Conservation (phyloP, 2,329 filamentous ascomycete genomes). For the Leptographium radiaticola region DNA sequence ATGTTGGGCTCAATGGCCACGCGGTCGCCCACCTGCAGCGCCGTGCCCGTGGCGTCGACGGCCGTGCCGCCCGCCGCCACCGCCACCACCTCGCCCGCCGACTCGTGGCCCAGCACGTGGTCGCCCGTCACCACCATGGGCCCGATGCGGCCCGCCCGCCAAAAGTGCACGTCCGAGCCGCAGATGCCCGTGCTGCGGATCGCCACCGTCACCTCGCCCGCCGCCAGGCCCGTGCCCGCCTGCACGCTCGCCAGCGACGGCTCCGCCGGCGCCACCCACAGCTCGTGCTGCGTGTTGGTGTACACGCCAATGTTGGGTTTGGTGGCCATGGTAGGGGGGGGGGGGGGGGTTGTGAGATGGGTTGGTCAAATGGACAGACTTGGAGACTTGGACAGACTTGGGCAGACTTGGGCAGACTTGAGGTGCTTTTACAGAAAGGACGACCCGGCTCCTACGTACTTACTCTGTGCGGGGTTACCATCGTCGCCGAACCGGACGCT, state of each 20-base stretch:
- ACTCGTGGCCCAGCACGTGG: conserved; percentile 92
- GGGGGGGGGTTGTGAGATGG: conserved; percentile 1
- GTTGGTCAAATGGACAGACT: no score
- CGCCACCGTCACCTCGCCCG: conserved; percentile 75
- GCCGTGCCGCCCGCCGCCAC: conserved; percentile 38
- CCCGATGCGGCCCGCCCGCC: conserved; percentile 88
- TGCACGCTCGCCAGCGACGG: conserved; percentile 65
- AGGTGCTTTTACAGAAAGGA: no score
- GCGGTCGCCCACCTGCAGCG: conserved; percentile 72
- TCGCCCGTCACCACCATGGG: conserved; percentile 85
- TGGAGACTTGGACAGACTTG: no score
- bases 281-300: conserved; percentile 83
- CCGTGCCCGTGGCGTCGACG: conserved; percentile 50
- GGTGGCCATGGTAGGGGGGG: conserved; percentile 24
- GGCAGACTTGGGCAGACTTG: no score
- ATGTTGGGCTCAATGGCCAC: conserved; percentile 92
- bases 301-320: conserved; percentile 93
- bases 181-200: conserved; percentile 95
- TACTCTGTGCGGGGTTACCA: not conserved
- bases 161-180: conserved; percentile 94
- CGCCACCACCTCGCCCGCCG: conserved; percentile 70
- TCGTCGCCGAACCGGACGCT: not conserved
- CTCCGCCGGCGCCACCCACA: conserved; percentile 73
- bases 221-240: conserved; percentile 51
- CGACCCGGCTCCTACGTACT: no score